A percentile compares a stretch with the other conserved stretches of the same genome.
Evolutionary conservation across 495 filamentous ascomycete species (phyloP).

Genomic region (Neurospora pannonica): DNA sequence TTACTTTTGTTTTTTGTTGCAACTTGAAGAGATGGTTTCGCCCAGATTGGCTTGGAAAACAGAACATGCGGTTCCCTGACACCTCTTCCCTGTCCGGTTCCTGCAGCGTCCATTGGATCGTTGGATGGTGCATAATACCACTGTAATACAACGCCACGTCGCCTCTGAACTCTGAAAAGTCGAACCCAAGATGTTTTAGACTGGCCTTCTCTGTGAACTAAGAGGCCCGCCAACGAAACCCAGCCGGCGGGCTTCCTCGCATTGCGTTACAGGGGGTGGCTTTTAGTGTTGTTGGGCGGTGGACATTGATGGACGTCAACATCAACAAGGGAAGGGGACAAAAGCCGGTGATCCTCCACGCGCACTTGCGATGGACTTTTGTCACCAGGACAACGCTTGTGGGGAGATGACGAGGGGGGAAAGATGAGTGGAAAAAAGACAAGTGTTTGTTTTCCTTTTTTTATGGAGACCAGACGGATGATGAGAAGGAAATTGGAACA

Average conservation of each 20-base stretch:
- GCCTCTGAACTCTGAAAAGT: background rate
- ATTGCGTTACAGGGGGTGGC: background rate
- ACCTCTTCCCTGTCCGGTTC: background rate
- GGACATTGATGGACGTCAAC: background rate
- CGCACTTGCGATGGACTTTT: background rate
- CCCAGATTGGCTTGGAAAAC: background rate
- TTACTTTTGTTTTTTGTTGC: background rate
- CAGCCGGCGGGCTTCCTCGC: background rate
- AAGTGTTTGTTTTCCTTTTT: background rate
- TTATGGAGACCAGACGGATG: background rate
- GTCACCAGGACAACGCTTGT: background rate
- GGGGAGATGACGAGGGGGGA: background rate
- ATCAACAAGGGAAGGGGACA: background rate
- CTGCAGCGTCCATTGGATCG: background rate
- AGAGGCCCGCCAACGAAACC: background rate
- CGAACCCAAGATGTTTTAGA: background rate
- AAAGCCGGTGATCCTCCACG: background rate
- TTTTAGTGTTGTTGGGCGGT: background rate
- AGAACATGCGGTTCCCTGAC: background rate
- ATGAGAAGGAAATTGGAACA: background rate
- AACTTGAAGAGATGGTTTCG: background rate
- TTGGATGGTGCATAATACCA: background rate
- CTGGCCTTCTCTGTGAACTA: background rate
- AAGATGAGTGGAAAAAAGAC: background rate
- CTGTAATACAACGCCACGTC: background rate